Conservation (phyloP, 768 basidiomycete genomes). For the Psilocybe azurescens region DNA sequence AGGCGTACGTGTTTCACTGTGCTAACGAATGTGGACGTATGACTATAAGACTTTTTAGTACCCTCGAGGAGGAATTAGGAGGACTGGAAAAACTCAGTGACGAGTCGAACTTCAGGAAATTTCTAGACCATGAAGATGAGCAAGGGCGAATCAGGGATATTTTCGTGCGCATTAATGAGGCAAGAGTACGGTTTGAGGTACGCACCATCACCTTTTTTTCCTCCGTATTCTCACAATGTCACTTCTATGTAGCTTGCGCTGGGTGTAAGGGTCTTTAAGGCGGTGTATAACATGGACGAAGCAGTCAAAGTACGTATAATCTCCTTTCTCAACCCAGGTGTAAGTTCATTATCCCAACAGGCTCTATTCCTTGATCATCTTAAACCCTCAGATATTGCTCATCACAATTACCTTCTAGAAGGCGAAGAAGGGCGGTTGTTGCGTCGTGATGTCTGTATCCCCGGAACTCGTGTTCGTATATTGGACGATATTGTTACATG, state of each 20-base stretch:
- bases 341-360: slow-evolving; percentile 13
- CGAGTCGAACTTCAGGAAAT: slow-evolving; percentile 12
- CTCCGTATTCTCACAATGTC: not conserved
- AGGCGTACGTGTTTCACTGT: slow-evolving; percentile 10
- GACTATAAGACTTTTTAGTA: slow-evolving; percentile 3
- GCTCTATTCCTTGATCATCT: slow-evolving; percentile 12
- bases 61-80: slow-evolving; percentile 15
- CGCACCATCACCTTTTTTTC: not conserved
- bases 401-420: slow-evolving; percentile 14
- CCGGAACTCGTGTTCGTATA: slow-evolving; percentile 29
- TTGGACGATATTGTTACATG: slow-evolving; percentile 26
- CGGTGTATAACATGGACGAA: slow-evolving; percentile 15
- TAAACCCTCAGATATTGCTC: slow-evolving; percentile 16
- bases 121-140: slow-evolving; percentile 23
- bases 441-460: slow-evolving; percentile 26
- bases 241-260: slow-evolving; percentile 14
- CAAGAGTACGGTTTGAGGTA: slow-evolving; percentile 21
- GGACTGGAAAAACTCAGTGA: slow-evolving; percentile 12
- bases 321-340: not conserved
- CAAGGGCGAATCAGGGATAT: slow-evolving; percentile 17
- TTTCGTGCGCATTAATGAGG: slow-evolving; percentile 21
- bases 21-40: not conserved
- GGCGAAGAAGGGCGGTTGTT: slow-evolving; percentile 14
- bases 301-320: slow-evolving; percentile 7
- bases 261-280: slow-evolving; percentile 12